Base-by-base conservation (phyloP, 495 filamentous ascomycete genomes). In the Annulohypoxylon nitens region DNA sequence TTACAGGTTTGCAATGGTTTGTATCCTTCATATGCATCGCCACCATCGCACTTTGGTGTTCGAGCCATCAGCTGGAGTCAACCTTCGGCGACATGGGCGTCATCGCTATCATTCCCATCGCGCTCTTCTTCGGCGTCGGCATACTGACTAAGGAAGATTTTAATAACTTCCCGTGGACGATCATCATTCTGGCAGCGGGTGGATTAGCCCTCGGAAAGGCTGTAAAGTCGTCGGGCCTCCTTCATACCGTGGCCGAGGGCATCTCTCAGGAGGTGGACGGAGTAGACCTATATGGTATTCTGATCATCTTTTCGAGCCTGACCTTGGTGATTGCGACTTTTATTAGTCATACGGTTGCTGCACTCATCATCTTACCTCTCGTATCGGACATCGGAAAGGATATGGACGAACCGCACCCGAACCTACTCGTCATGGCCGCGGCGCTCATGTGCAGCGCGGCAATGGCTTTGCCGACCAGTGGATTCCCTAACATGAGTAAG, bases 111-210 rank as follows among this genome's bases (percentile, higher is more conserved):
- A 93, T 99, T 68, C 96, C 96, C 7, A 90, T 99, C 45, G 92
- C 96, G 41, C 83, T 97, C 37, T 99, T 99, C 87, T 99, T 98
- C 77, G 96, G 96, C 62, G 93, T 94, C 10, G 96, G 96, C 41
- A 97, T 99, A 77, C 88, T 99, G 11, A 99, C 95, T 30, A 99
- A 99, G 80, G 96, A 98, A 82, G 96, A 99, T 79, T 99, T 99
- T 78, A 99, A 99, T 85, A 99, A 99, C 78, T 99, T 99, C 82
- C 91, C 98, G 36, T 99, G 96, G 96, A 99, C 96, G 26, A 98
- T 99, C 81, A 98, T 99, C 83, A 98, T 99, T 75, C 90, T 99
- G 18, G 96, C 96, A 0, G 96, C 97, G 14, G 96, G 96, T 45
- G 96, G 96, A 2, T 83, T 99, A 10, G 92, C 94, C 4, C 90